Percentiles rank a stretch among this genome's conserved stretches.
phyloP scores from a whole-genome alignment of 1,139 yeast species.

The Diutina mesorugosa region DNA sequence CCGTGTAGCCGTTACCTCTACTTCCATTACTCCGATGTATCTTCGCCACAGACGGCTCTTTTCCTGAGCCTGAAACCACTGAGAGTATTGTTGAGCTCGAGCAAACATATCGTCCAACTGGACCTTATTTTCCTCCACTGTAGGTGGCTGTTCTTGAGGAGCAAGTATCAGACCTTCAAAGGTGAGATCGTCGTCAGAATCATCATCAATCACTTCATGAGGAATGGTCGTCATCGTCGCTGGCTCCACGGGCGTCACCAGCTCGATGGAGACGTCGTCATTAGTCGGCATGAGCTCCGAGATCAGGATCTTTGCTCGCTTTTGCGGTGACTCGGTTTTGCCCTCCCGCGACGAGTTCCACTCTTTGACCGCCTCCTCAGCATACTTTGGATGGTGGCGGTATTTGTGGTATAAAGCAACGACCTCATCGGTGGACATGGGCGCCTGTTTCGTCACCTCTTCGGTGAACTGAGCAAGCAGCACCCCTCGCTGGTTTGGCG shows the following conservation, averaged over 20 bases:
- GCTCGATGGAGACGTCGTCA: background rate
- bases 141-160: background rate
- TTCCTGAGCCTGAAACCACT: background rate
- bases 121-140: background rate
- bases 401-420: background rate
- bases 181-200: background rate
- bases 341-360: background rate
- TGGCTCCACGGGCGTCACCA: background rate
- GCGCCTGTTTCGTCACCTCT: background rate
- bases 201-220: background rate
- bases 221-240: background rate
- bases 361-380: background rate
- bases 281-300: background rate
- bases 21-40: conserved; percentile 59
- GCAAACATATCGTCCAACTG: background rate
- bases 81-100: background rate
- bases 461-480: background rate
- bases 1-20: conserved; percentile 76
- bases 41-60: conserved; percentile 8
- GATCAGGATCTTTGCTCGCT: background rate
- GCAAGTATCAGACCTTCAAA: background rate
- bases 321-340: background rate
- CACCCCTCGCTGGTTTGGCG: background rate
- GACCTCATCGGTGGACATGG: background rate
- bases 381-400: background rate